A percentile compares a stretch with the other conserved stretches of the same genome.
These are phyloP conservation scores for Phytophthora europaea DNA, from an alignment of 352 stramenopile genomes.

Conservation along the genomic window DNA sequence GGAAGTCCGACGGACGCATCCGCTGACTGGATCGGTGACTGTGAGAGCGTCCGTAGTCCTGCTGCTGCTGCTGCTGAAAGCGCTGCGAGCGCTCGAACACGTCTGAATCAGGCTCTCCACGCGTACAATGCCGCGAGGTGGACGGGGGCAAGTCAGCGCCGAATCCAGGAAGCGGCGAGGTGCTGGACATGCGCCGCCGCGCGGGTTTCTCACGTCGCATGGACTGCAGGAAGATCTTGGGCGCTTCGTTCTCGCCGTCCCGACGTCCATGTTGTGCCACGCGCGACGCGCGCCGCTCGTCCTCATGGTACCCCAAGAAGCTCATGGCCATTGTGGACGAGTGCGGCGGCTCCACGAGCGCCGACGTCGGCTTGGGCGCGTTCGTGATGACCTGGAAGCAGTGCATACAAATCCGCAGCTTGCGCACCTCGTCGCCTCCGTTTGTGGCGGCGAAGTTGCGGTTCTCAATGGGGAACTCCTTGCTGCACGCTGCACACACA, in stretches of 20 bases:
- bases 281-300: constrained; percentile 61
- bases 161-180: constrained; percentile 39
- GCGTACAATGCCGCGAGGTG: constrained; percentile 25
- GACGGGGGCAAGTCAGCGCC: constrained; percentile 27
- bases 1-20: constrained; percentile 50
- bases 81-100: constrained; percentile 39
- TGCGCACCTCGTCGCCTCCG: constrained; percentile 59
- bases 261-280: constrained; percentile 19
- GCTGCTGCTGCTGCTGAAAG: constrained; percentile 42
- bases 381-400: constrained; percentile 86
- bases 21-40: constrained; percentile 37
- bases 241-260: constrained; percentile 35
- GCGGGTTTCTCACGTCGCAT: constrained; percentile 58
- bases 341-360: constrained; percentile 60
- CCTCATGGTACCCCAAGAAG: constrained; percentile 76
- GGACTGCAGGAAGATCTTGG: constrained; percentile 82
- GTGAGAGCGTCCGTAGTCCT: constrained; percentile 30
- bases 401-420: constrained; percentile 88
- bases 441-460: constrained; percentile 54
- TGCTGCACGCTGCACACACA: constrained; percentile 88
- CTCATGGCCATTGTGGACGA: constrained; percentile 67
- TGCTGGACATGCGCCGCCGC: constrained; percentile 39
- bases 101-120: constrained; percentile 26
- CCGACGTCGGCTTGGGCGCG: constrained; percentile 58
- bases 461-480: constrained; percentile 80